A percentile compares a stretch with the other conserved stretches of the same genome.
Conservation (phyloP, 805 yeast species). For the Cyberlindnera mycetangii region DNA sequence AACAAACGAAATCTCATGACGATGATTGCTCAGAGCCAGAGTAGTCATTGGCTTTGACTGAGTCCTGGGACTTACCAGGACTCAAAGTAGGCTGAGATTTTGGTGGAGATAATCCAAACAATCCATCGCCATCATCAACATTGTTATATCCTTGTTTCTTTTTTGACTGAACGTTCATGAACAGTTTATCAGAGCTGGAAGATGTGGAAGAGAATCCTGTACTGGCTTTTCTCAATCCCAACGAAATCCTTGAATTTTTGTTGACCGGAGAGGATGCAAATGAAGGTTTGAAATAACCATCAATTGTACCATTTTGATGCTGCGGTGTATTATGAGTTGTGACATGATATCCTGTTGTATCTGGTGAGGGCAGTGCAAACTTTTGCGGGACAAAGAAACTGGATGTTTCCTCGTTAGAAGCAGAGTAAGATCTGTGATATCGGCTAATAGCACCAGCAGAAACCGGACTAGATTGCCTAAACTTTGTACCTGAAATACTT, state of each 20-base stretch:
- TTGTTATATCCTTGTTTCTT: conserved; percentile 14
- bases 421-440: conserved; percentile 25
- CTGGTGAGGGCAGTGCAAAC: conserved; percentile 20
- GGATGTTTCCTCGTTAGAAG: conserved; percentile 18
- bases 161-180: conserved; percentile 10
- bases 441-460: conserved; percentile 4
- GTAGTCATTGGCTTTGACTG: conserved; percentile 21
- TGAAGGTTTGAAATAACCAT: conserved; percentile 1
- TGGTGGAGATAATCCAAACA: conserved; percentile 12
- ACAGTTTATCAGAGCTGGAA: conserved; percentile 15
- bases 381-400: conserved; percentile 11
- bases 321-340: conserved; percentile 1
- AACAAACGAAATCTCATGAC: neutral
- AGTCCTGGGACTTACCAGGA: conserved; percentile 10
- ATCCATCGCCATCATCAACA: conserved; percentile 24
- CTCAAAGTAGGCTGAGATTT: neutral
- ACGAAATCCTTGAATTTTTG: neutral
- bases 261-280: neutral
- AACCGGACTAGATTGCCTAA: conserved; percentile 4
- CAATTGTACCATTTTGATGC: neutral
- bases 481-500: conserved; percentile 1
- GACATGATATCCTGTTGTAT: neutral
- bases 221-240: neutral
- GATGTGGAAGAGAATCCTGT: conserved; percentile 8
- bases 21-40: conserved; percentile 11